phyloP scores from a whole-genome alignment of 352 stramenopile genomes.

The Phytophthora sojae region DNA sequence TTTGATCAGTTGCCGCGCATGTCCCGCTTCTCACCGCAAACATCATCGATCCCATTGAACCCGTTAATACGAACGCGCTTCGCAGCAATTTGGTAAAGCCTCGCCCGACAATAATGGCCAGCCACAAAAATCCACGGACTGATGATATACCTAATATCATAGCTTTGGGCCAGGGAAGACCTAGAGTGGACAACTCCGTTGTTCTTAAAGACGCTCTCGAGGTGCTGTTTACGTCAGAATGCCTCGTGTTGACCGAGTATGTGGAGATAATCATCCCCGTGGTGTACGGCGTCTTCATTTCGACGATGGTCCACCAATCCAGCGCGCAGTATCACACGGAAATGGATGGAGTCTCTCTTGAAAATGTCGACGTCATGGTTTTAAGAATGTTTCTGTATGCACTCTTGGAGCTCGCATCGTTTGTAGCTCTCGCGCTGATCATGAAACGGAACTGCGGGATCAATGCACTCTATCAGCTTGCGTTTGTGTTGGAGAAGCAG shows the following conservation, averaged over 20 bases:
- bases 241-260: slow-evolving; percentile 37
- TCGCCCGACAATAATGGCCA: too few species aligned
- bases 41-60: too few species aligned
- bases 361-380: slow-evolving; percentile 1
- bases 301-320: slow-evolving; percentile 11
- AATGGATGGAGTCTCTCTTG: slow-evolving; percentile 6
- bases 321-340: slow-evolving; percentile 39
- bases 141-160: too few species aligned
- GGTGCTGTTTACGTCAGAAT: slow-evolving; percentile 31
- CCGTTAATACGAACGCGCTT: too few species aligned
- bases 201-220: slow-evolving; percentile 7
- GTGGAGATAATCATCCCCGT: slow-evolving; percentile 34
- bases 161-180: too few species aligned
- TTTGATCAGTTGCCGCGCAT: too few species aligned
- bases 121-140: too few species aligned
- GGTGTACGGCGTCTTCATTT: slow-evolving; percentile 22
- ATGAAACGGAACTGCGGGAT: slow-evolving; percentile 13
- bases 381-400: slow-evolving; percentile 20
- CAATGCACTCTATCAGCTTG: slow-evolving; percentile 17
- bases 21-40: too few species aligned
- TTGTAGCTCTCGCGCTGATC: slow-evolving; percentile 7
- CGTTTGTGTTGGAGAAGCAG: slow-evolving; percentile 36
- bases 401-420: slow-evolving; percentile 19
- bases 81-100: too few species aligned
- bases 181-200: too few species aligned